Evolutionary conservation across 1,284 basidiomycete genomes (phyloP).

Genomic region (Fomitopsis schrenkii): DNA sequence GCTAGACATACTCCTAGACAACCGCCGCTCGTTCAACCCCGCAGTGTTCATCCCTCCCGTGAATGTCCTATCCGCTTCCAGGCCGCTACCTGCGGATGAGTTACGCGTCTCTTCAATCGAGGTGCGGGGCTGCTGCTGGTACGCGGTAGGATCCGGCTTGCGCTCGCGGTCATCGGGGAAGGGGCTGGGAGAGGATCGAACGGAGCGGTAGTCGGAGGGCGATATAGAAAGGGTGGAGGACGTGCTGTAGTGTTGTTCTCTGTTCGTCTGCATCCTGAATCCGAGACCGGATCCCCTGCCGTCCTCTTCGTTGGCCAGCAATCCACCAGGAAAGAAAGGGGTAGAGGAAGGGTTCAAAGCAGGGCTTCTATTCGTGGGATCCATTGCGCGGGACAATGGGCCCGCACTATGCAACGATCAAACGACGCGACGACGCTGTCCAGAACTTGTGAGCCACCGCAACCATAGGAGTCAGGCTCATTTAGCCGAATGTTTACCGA

Average conservation of each 20-base stretch:
- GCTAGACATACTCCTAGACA: slow-evolving; percentile 42
- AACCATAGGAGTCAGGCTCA: neutral
- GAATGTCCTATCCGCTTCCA: slow-evolving; percentile 43
- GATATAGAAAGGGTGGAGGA: slow-evolving; percentile 57
- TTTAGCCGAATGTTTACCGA: slow-evolving; percentile 7
- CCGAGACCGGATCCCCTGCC: slow-evolving; percentile 33
- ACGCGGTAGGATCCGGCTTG: slow-evolving; percentile 16
- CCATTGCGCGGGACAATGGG: slow-evolving; percentile 22
- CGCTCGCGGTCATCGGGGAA: slow-evolving; percentile 34
- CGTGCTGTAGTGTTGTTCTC: slow-evolving; percentile 48
- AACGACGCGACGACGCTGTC: slow-evolving; percentile 22
- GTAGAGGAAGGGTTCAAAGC: slow-evolving; percentile 75
- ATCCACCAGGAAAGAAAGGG: slow-evolving; percentile 74
- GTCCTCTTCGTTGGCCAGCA: slow-evolving; percentile 54
- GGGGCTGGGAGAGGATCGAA: slow-evolving; percentile 68
- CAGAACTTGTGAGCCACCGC: slow-evolving; percentile 12
- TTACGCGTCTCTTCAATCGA: slow-evolving; percentile 34
- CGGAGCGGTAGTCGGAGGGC: slow-evolving; percentile 60
- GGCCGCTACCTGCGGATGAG: slow-evolving; percentile 43
- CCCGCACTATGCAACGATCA: slow-evolving; percentile 16
- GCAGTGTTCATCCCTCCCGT: slow-evolving; percentile 14
- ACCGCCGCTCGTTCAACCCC: slow-evolving; percentile 33
- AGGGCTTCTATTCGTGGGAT: slow-evolving; percentile 66
- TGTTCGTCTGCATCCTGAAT: slow-evolving; percentile 44
- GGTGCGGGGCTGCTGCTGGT: slow-evolving; percentile 26